These are phyloP conservation scores for Leccinellum luteum DNA, from an alignment of 768 basidiomycete species.

Conservation along the genomic window DNA sequence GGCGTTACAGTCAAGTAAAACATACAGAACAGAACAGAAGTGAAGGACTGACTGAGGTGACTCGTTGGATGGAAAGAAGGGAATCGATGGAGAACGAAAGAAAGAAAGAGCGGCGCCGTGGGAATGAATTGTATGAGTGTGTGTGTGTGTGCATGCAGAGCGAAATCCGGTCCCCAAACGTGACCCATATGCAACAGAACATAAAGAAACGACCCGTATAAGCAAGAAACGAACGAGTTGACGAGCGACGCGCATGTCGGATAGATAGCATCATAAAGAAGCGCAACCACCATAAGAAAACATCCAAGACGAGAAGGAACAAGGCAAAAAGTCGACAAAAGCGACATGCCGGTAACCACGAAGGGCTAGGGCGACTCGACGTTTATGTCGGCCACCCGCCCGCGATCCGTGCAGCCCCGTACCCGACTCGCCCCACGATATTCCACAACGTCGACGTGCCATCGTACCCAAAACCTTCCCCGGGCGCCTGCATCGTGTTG, in stretches of 20 bases:
- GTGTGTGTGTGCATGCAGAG: slow-evolving; percentile 9
- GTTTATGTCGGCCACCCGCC: slow-evolving; percentile 75
- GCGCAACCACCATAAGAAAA: slow-evolving; percentile 11
- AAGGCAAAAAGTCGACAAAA: not conserved
- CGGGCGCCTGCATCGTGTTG: slow-evolving; percentile 65
- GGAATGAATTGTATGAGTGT: not conserved
- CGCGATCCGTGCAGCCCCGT: slow-evolving; percentile 71
- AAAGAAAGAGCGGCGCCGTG: slow-evolving; percentile 8
- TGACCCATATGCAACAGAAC: slow-evolving; percentile 10
- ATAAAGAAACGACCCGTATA: slow-evolving; percentile 3
- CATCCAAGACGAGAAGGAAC: slow-evolving; percentile 11
- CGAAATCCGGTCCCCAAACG: slow-evolving; percentile 8
- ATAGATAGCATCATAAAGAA: slow-evolving; percentile 20
- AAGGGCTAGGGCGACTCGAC: not conserved
- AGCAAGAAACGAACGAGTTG: slow-evolving; percentile 7
- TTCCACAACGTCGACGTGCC: slow-evolving; percentile 64
- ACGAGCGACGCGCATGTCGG: slow-evolving; percentile 1
- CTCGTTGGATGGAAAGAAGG: not conserved
- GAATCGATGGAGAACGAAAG: not conserved
- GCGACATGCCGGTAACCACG: not conserved
- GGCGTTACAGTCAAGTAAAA: not conserved
- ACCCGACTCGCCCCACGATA: slow-evolving; percentile 67
- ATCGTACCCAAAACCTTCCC: slow-evolving; percentile 67
- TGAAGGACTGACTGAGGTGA: slow-evolving; percentile 1
- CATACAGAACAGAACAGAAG: slow-evolving; percentile 13